Conservation (phyloP, 192 early-diverging fungal genomes). For the Cladochytrium replicatum region DNA sequence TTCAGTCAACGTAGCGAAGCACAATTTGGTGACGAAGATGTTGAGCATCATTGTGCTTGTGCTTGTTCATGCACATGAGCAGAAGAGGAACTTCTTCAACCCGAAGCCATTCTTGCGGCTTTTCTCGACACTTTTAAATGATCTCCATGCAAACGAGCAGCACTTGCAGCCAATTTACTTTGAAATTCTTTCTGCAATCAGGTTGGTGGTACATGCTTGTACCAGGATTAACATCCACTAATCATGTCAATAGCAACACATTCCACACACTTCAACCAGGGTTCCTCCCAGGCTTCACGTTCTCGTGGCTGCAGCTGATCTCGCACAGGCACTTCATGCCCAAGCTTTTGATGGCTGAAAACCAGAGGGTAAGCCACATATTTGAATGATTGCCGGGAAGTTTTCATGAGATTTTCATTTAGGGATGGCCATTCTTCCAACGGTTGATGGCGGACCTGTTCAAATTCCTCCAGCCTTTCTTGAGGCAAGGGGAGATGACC, state of each 20-base stretch:
- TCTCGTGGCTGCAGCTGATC: slow-evolving; percentile 88
- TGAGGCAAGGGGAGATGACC: slow-evolving; percentile 58
- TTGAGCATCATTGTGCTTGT: slow-evolving; percentile 78
- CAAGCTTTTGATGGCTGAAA: slow-evolving; percentile 63
- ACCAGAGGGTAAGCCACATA: slow-evolving; percentile 44
- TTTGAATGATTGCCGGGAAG: background rate
- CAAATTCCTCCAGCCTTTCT: slow-evolving; percentile 77
- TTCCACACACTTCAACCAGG: slow-evolving; percentile 76
- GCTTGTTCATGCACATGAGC: slow-evolving; percentile 76
- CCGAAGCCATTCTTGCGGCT: slow-evolving; percentile 86
- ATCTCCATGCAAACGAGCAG: slow-evolving; percentile 58
- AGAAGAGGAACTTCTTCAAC: slow-evolving; percentile 66
- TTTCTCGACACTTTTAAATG: slow-evolving; percentile 71
- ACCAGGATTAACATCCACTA: background rate
- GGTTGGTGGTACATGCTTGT: slow-evolving; percentile 23
- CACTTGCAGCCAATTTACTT: slow-evolving; percentile 59
- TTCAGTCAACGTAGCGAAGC: slow-evolving; percentile 39
- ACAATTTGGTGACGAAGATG: slow-evolving; percentile 69
- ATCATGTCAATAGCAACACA: slow-evolving; percentile 39
- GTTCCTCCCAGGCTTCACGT: slow-evolving; percentile 84
- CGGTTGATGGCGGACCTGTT: slow-evolving; percentile 73
- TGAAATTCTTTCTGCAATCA: slow-evolving; percentile 59
- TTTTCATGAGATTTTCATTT: too few relatives aligned
- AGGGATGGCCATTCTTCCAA: slow-evolving; percentile 82
- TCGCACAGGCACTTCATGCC: slow-evolving; percentile 92